These are phyloP conservation scores for Leccinum subgranulosum DNA, from an alignment of 768 basidiomycete species.

Conservation along the genomic window DNA sequence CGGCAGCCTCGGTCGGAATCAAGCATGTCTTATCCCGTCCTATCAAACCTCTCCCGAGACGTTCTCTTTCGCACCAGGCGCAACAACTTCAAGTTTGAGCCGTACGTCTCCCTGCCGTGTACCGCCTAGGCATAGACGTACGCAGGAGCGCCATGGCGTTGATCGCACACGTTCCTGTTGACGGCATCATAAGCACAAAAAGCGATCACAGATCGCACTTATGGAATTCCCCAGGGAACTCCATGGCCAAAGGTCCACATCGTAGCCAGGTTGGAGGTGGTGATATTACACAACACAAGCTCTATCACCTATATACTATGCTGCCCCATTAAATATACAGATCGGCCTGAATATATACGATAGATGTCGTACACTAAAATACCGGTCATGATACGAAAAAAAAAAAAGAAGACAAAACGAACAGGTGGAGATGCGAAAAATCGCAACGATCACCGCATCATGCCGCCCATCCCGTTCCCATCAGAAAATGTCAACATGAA, in stretches of 20 bases:
- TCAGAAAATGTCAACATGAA: slow-evolving; percentile 37
- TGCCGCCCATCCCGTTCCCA: slow-evolving; percentile 10
- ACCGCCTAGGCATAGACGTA: background rate
- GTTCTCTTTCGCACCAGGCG: slow-evolving; percentile 20
- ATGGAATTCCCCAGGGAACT: background rate
- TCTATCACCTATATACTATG: slow-evolving; percentile 1
- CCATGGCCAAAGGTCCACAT: background rate
- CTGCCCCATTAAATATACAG: slow-evolving; percentile 2
- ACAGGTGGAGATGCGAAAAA: background rate
- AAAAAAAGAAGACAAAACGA: too few species aligned
- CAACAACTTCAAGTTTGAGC: slow-evolving; percentile 33
- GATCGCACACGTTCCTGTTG: background rate
- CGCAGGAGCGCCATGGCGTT: background rate
- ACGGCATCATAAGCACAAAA: background rate
- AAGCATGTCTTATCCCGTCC: slow-evolving; percentile 41
- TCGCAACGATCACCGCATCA: slow-evolving; percentile 5
- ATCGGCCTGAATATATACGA: slow-evolving; percentile 1
- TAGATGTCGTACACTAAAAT: background rate
- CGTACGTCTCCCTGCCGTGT: background rate
- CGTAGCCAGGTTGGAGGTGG: background rate
- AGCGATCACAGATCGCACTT: background rate
- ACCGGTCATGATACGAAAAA: background rate
- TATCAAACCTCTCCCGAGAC: slow-evolving; percentile 48
- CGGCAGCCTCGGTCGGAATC: slow-evolving; percentile 29
- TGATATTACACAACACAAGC: slow-evolving; percentile 3